These are phyloP conservation scores for Isochrysis galbana DNA, from an alignment of 78 protist species.

Conservation along the genomic window DNA sequence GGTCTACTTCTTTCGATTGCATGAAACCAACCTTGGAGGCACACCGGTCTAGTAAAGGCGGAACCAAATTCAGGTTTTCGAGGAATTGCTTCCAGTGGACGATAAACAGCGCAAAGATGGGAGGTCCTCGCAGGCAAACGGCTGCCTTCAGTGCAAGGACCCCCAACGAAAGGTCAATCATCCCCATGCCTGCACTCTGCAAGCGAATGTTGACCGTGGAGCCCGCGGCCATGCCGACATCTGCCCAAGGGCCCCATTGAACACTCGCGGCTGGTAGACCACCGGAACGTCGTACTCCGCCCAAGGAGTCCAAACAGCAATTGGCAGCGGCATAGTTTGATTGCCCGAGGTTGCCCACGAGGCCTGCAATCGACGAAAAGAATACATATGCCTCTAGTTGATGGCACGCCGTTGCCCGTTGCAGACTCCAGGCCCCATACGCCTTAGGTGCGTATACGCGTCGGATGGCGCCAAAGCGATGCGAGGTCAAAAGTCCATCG, in stretches of 20 bases:
- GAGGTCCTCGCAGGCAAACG: background rate
- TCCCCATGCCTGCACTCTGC: background rate
- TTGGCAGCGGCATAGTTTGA: background rate
- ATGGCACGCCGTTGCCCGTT: background rate
- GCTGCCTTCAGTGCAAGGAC: background rate
- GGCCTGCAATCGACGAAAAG: background rate
- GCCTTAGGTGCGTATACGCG: background rate
- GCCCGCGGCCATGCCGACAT: background rate
- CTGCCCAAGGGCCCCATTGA: too few species aligned
- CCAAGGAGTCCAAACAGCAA: background rate
- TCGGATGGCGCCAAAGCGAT: background rate
- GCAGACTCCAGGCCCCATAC: background rate
- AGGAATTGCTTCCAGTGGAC: too few species aligned
- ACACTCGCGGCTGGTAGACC: background rate
- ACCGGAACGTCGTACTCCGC: background rate
- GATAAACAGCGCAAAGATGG: background rate
- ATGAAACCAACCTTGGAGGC: too few species aligned
- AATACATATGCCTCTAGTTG: background rate
- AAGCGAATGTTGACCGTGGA: background rate
- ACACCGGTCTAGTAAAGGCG: too few species aligned
- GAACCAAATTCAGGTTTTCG: too few species aligned
- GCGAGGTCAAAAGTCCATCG: background rate
- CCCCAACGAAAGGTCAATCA: too few species aligned
- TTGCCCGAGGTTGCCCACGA: background rate
- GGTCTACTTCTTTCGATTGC: background rate